Evolutionary conservation across 352 stramenopile species (phyloP).

Genomic region (Phytophthora fragariaefolia): DNA sequence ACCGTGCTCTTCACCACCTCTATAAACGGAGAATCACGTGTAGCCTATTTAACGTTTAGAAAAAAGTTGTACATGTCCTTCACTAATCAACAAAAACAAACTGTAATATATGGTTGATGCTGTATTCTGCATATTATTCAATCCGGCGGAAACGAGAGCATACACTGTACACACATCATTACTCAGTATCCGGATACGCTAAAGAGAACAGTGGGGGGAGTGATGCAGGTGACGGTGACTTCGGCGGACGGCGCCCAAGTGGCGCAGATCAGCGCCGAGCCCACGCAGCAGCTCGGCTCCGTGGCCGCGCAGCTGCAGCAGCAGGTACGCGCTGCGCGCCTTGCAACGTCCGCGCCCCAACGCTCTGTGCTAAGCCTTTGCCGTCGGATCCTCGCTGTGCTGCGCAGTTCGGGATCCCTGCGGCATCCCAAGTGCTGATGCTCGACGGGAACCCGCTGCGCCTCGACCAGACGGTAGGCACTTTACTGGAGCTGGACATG

Average conservation of each 20-base stretch:
- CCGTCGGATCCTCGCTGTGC: conserved; percentile 1
- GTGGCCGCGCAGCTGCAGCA: conserved; percentile 59
- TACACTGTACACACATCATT: too few relatives aligned
- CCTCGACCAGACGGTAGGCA: conserved; percentile 59
- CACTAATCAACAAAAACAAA: too few relatives aligned
- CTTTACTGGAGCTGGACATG: background rate
- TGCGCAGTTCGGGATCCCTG: conserved; percentile 69
- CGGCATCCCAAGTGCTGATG: conserved; percentile 60
- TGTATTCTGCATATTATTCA: too few relatives aligned
- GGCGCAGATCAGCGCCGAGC: conserved; percentile 56
- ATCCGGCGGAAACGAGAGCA: too few relatives aligned
- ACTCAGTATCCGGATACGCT: too few relatives aligned
- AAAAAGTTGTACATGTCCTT: too few relatives aligned
- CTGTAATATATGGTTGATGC: too few relatives aligned
- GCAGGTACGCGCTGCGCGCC: conserved; percentile 36
- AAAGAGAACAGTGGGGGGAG: conserved; percentile 15
- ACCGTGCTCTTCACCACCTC: too few relatives aligned
- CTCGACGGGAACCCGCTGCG: conserved; percentile 64
- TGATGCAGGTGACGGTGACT: conserved; percentile 73
- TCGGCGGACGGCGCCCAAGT: conserved; percentile 68
- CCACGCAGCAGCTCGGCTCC: conserved; percentile 52
- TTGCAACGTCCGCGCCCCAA: background rate
- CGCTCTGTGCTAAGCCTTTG: background rate
- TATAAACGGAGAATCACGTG: too few relatives aligned
- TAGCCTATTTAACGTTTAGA: too few relatives aligned